These are phyloP conservation scores for Kandelia obovata DNA, from an alignment of 345 rosid species.

Conservation along the genomic window DNA sequence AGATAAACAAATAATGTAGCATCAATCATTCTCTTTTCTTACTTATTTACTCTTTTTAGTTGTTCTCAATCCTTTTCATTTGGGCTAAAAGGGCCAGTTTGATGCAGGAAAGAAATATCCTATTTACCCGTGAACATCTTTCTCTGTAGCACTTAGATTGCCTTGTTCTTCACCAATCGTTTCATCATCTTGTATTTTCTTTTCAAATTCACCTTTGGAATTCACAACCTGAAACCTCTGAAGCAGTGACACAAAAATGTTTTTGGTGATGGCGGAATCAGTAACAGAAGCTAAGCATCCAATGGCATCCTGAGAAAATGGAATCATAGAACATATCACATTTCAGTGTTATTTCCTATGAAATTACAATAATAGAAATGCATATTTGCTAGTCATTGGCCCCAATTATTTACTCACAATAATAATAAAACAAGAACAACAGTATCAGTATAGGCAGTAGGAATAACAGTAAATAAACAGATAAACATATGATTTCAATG, in stretches of 20 bases:
- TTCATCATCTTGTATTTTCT: slow-evolving; percentile 26
- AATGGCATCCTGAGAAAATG: slow-evolving; percentile 65
- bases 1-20: too few relatives aligned
- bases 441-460: too few relatives aligned
- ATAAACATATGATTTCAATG: too few relatives aligned
- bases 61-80: too few relatives aligned
- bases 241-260: slow-evolving; percentile 49
- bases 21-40: too few relatives aligned
- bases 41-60: too few relatives aligned
- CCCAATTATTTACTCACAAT: too few relatives aligned
- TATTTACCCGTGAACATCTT: slow-evolving; percentile 49
- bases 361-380: too few relatives aligned
- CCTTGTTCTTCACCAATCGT: slow-evolving; percentile 35
- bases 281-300: slow-evolving; percentile 76
- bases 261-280: slow-evolving; percentile 64
- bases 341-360: background rate
- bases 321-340: slow-evolving; percentile 12
- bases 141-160: slow-evolving; percentile 27
- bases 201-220: slow-evolving; percentile 41
- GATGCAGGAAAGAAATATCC: slow-evolving; percentile 3
- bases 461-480: too few relatives aligned
- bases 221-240: slow-evolving; percentile 52
- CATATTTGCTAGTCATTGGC: too few relatives aligned
- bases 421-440: too few relatives aligned
- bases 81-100: background rate